These are phyloP conservation scores for Coemansia sp. DNA, from an alignment of 371 early-diverging fungal genomes.

Conservation along the genomic window DNA sequence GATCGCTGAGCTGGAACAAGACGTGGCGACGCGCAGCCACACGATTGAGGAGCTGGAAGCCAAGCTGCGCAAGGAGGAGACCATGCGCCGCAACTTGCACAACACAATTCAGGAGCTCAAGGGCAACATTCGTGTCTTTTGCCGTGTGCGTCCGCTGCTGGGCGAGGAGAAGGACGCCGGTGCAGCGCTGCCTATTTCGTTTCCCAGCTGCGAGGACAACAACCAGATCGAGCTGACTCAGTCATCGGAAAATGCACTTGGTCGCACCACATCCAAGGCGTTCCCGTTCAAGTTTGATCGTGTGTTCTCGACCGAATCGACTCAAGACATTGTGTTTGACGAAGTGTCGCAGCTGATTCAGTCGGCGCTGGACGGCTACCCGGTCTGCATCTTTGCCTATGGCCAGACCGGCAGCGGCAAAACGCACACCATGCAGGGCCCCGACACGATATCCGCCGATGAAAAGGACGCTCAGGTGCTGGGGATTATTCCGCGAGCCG, in stretches of 20 bases:
- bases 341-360: conserved; percentile 95
- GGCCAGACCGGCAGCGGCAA: conserved; percentile 99
- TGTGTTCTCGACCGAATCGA: conserved; percentile 71
- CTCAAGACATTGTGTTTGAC: conserved; percentile 86
- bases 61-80: conserved; percentile 74
- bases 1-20: conserved; percentile 55
- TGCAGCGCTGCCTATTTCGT: conserved; percentile 34
- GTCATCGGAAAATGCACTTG: conserved; percentile 46
- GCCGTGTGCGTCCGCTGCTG: conserved; percentile 85
- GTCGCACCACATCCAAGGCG: conserved; percentile 53
- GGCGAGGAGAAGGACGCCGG: conserved; percentile 20
- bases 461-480: conserved; percentile 51
- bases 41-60: conserved; percentile 58
- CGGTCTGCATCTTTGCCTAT: conserved; percentile 99
- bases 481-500: conserved; percentile 91
- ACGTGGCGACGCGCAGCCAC: conserved; percentile 47
- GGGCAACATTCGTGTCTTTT: conserved; percentile 97
- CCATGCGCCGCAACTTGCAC: conserved; percentile 75
- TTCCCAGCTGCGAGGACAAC: conserved; percentile 52
- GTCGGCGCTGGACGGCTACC: conserved; percentile 95
- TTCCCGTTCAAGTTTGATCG: conserved; percentile 82
- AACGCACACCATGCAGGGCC: conserved; percentile 83
- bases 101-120: conserved; percentile 94
- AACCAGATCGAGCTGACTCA: conserved; percentile 60
- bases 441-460: conserved; percentile 32